These are phyloP conservation scores for Arctostaphylos glauca DNA, from an alignment of 148 eudicot genomes.

Conservation along the genomic window DNA sequence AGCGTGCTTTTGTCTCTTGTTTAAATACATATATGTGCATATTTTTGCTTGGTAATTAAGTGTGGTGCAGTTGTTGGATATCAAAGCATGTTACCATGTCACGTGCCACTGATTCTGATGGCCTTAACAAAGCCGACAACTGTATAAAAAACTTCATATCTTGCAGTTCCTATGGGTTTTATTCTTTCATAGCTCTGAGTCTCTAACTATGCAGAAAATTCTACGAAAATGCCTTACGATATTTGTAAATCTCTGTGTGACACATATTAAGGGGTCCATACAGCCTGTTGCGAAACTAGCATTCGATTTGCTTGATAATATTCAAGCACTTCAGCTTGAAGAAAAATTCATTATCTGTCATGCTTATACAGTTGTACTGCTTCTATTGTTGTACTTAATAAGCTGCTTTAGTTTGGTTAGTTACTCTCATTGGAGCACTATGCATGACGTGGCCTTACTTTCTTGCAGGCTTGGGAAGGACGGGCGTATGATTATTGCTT, in stretches of 20 bases:
- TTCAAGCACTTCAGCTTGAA: slow-evolving; percentile 1
- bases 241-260: not conserved
- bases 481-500: slow-evolving; percentile 97
- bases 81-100: not conserved
- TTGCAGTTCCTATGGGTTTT: not conserved
- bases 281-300: not conserved
- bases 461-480: slow-evolving; percentile 94
- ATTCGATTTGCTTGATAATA: not conserved
- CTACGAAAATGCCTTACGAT: not conserved
- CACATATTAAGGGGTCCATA: not conserved
- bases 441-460: not conserved
- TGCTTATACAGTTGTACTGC: not conserved
- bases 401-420: slow-evolving; percentile 13
- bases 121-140: slow-evolving; percentile 1
- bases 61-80: not conserved
- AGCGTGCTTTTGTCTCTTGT: not conserved
- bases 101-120: not conserved
- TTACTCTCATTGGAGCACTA: slow-evolving; percentile 1
- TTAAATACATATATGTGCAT: not conserved
- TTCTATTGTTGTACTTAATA: not conserved
- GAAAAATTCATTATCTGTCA: not conserved
- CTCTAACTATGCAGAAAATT: too few relatives aligned
- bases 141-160: not conserved
- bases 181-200: not conserved
- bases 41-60: not conserved